Percentiles rank a stretch among this genome's conserved stretches.
Evolutionary conservation across 176 grass and related monocot genomes (phyloP).

Genomic region (Saccharum spontaneum): DNA sequence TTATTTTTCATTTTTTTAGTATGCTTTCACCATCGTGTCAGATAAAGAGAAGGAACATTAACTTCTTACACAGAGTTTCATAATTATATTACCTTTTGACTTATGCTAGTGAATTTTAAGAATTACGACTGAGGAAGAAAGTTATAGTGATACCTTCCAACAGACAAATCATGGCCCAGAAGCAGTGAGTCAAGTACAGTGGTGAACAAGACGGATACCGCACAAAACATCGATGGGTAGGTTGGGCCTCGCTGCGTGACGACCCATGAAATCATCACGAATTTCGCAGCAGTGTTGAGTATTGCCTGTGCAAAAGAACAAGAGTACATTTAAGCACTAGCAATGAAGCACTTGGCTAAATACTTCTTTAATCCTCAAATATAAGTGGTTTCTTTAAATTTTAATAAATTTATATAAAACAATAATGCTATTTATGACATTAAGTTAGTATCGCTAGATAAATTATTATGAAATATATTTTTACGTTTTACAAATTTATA

Average conservation of each 20-base stretch:
- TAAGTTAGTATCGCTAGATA: no score
- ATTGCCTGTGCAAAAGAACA: slow-evolving; percentile 24
- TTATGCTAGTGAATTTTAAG: not conserved
- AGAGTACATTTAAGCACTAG: not conserved
- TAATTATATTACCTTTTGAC: not conserved
- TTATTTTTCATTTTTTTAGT: not conserved
- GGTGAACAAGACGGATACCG: slow-evolving; percentile 44
- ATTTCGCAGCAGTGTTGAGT: slow-evolving; percentile 45
- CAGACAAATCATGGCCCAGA: slow-evolving; percentile 41
- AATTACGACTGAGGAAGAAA: not conserved
- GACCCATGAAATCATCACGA: slow-evolving; percentile 57
- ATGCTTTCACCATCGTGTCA: not conserved
- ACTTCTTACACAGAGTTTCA: not conserved
- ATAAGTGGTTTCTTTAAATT: not conserved
- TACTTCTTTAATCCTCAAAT: no score
- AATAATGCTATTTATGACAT: no score
- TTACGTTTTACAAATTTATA: no score
- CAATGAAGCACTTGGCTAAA: not conserved
- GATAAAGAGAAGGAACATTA: not conserved
- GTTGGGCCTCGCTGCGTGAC: slow-evolving; percentile 39
- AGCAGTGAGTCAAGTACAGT: slow-evolving; percentile 39
- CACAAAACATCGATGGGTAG: slow-evolving; percentile 48
- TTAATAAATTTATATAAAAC: no score
- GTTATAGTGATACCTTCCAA: slow-evolving; percentile 27
- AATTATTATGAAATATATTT: no score